Conservation (phyloP, 2,329 filamentous ascomycete genomes). For the Sclerotinia trifoliorum region DNA sequence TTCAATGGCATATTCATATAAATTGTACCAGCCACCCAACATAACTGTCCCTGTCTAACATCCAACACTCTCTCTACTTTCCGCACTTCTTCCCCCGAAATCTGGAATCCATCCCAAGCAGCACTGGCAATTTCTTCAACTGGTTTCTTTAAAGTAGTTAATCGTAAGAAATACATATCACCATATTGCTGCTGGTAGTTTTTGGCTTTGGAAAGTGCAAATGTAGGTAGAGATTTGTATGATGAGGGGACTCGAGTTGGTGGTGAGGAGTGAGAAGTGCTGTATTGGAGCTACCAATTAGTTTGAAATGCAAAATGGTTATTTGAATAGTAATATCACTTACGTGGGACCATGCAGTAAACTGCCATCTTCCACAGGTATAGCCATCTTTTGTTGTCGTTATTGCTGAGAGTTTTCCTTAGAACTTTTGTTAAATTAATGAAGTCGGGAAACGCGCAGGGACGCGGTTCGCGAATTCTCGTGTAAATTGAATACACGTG, state of each 20-base stretch:
- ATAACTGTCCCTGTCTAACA: constrained; percentile 90
- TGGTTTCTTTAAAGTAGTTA: constrained; percentile 81
- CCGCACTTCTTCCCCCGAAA: constrained; percentile 72
- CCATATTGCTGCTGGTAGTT: constrained; percentile 95
- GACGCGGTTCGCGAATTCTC: constrained; percentile 21
- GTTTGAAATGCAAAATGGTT: not conserved
- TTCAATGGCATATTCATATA: constrained; percentile 98
- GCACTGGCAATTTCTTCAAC: constrained; percentile 72
- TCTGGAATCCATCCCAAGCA: constrained; percentile 74
- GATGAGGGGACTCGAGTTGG: constrained; percentile 43
- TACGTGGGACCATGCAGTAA: constrained; percentile 19
- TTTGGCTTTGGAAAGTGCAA: constrained; percentile 65
- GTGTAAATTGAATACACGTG: constrained; percentile 23
- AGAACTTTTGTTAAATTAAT: constrained; percentile 2
- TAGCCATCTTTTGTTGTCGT: not conserved
- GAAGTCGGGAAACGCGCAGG: constrained; percentile 4
- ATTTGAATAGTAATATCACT: not conserved
- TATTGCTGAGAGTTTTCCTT: not conserved
- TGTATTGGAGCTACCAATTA: not conserved
- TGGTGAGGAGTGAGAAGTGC: constrained; percentile 10
- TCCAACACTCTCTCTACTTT: constrained; percentile 87
- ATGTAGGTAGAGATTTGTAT: constrained; percentile 77
- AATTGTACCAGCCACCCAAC: constrained; percentile 91
- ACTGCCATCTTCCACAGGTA: constrained; percentile 18
- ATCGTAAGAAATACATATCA: constrained; percentile 94